Evolutionary conservation across 2,329 filamentous ascomycete genomes (phyloP).

Genomic region (Fusarium concolor): DNA sequence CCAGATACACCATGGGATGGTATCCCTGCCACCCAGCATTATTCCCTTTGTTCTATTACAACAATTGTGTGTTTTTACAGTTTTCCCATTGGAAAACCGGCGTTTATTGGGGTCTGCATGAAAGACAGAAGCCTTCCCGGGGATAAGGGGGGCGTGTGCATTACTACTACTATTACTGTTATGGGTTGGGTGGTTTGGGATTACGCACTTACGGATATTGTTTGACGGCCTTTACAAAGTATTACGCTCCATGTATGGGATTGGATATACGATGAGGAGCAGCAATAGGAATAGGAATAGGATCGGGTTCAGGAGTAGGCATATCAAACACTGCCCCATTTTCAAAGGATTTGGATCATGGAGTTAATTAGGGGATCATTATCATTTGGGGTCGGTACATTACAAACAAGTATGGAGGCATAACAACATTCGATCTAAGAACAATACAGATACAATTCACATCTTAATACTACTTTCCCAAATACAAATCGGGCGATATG

Average conservation of each 20-base stretch:
- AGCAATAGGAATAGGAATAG: conserved; percentile 9
- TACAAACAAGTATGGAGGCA: conserved; percentile 7
- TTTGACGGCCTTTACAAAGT: conserved; percentile 35
- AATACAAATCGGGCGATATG: conserved; percentile 23
- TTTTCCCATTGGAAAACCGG: conserved; percentile 10
- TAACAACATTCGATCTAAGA: conserved; percentile 15
- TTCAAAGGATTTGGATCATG: conserved; percentile 34
- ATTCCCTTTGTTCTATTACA: conserved; percentile 36
- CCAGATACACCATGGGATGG: conserved; percentile 38
- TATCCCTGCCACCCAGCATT: conserved; percentile 16
- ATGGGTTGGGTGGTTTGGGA: conserved; percentile 18
- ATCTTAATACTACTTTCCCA: not conserved
- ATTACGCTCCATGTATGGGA: conserved; percentile 29
- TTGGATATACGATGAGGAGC: conserved; percentile 25
- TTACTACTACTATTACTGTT: conserved; percentile 31
- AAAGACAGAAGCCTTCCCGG: conserved; percentile 17
- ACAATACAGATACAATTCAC: conserved; percentile 24
- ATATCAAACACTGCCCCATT: conserved; percentile 36
- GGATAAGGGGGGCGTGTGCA: conserved; percentile 35
- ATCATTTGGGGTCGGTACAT: not conserved
- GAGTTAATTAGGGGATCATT: conserved; percentile 32
- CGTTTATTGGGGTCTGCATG: conserved; percentile 36
- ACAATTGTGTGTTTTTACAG: conserved; percentile 6
- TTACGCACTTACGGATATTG: conserved; percentile 25
- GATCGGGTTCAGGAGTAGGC: conserved; percentile 6